Conservation (phyloP, 2,329 filamentous ascomycete genomes). For the Cryphonectria naterciae region DNA sequence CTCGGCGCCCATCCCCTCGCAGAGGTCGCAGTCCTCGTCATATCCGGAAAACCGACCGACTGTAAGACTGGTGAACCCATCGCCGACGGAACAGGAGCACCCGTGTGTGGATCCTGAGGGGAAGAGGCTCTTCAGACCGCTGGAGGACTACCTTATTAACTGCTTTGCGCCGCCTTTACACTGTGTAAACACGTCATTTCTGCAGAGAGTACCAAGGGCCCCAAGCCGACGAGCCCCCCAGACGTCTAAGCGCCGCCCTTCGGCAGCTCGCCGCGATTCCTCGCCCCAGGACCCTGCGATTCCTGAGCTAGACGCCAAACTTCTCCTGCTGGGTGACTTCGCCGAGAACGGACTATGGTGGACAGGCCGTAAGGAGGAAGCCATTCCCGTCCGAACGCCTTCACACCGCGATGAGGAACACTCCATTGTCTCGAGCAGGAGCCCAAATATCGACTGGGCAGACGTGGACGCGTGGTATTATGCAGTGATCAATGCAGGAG, state of each 20-base stretch:
- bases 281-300: constrained; percentile 47
- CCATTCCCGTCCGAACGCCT: constrained; percentile 38
- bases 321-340: constrained; percentile 73
- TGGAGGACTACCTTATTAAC: constrained; percentile 77
- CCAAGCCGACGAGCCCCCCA: constrained; percentile 37
- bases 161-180: constrained; percentile 69
- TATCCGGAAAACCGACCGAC: constrained; percentile 44
- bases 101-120: constrained; percentile 40
- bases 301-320: constrained; percentile 73
- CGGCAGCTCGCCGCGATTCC: constrained; percentile 40
- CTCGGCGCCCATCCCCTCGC: not conserved
- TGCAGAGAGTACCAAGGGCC: constrained; percentile 33
- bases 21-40: constrained; percentile 51
- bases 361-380: constrained; percentile 62
- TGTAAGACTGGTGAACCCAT: constrained; percentile 23
- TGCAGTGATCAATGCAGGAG: constrained; percentile 68
- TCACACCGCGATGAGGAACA: constrained; percentile 40
- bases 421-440: constrained; percentile 58
- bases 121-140: constrained; percentile 69
- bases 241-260: constrained; percentile 37
- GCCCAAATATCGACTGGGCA: constrained; percentile 75
- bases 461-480: constrained; percentile 76
- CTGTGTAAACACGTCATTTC: constrained; percentile 78
- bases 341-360: constrained; percentile 85
- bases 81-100: constrained; percentile 28